A percentile compares a stretch with the other conserved stretches of the same genome.
phyloP scores from a whole-genome alignment of 2,329 filamentous ascomycete genomes.

The Colletotrichum brevisporum region DNA sequence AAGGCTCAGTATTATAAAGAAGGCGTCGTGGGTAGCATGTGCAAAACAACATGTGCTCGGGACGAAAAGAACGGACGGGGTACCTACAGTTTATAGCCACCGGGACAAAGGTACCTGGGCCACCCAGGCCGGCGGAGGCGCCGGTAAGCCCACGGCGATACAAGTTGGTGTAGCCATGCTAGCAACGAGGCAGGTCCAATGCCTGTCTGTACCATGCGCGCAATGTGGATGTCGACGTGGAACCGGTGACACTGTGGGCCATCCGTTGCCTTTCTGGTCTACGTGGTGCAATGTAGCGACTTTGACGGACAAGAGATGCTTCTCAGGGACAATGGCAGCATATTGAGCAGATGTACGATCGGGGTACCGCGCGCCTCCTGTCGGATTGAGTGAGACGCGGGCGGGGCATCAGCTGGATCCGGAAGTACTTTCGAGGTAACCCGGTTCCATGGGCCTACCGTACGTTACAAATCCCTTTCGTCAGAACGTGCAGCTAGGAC shows the following conservation, averaged over 20 bases:
- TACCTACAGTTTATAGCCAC: slow-evolving; percentile 37
- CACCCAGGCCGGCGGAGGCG: slow-evolving; percentile 31
- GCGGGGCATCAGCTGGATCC: not conserved
- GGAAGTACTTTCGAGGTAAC: slow-evolving; percentile 32
- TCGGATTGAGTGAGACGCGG: slow-evolving; percentile 15
- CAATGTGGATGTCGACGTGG: slow-evolving; percentile 32
- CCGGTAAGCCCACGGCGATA: slow-evolving; percentile 37
- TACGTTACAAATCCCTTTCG: slow-evolving; percentile 37
- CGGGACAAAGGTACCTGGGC: slow-evolving; percentile 36
- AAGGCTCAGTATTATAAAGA: slow-evolving; percentile 31
- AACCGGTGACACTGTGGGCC: slow-evolving; percentile 31
- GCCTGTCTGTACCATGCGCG: slow-evolving; percentile 26
- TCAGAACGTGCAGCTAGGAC: slow-evolving; percentile 41
- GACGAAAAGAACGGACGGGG: slow-evolving; percentile 38
- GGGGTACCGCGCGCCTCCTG: slow-evolving; percentile 11
- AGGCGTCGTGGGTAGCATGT: slow-evolving; percentile 31
- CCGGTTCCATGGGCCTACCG: slow-evolving; percentile 19
- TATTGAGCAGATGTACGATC: slow-evolving; percentile 21
- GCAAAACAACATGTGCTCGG: slow-evolving; percentile 25
- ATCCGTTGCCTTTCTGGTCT: slow-evolving; percentile 23
- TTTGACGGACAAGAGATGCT: slow-evolving; percentile 24
- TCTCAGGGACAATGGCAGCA: slow-evolving; percentile 17
- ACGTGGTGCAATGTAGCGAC: slow-evolving; percentile 23
- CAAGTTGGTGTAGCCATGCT: slow-evolving; percentile 28
- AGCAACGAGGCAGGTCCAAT: slow-evolving; percentile 26